Percentiles rank a stretch among this genome's conserved stretches.
Conservation (phyloP, 1,139 yeast genomes). For the Hanseniaspora uvarum region DNA sequence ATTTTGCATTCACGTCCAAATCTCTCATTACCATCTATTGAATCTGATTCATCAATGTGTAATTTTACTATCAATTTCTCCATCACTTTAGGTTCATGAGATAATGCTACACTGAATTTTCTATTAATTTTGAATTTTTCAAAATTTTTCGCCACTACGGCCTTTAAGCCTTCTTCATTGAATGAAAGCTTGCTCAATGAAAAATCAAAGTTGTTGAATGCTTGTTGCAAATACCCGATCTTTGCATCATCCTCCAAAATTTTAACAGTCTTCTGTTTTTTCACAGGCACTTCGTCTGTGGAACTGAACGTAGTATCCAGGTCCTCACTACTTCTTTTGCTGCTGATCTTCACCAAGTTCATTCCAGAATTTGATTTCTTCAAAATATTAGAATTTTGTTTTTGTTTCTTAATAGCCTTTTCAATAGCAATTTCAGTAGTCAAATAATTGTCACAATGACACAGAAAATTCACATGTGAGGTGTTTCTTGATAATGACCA, state of each 20-base stretch:
- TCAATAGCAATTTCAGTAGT: constrained; percentile 2
- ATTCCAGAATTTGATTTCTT: neutral
- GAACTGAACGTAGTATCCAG: neutral
- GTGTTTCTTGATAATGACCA: constrained; percentile 7
- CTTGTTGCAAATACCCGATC: neutral
- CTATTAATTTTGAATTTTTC: neutral
- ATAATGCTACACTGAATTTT: neutral
- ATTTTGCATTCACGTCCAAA: constrained; percentile 9
- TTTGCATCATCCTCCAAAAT: neutral
- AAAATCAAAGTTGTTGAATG: neutral
- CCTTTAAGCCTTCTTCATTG: neutral
- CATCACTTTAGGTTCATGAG: neutral
- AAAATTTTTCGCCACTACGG: neutral
- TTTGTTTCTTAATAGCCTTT: neutral
- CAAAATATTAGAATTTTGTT: neutral
- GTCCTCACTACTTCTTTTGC: neutral
- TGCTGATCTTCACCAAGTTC: neutral
- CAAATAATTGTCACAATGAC: constrained; percentile 9
- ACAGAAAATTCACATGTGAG: neutral
- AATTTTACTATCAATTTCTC: constrained; percentile 1
- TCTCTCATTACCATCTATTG: neutral
- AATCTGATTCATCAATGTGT: neutral
- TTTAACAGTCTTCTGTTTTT: neutral
- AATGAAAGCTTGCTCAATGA: neutral
- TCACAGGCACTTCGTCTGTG: neutral